Base-by-base conservation (phyloP, 2,329 filamentous ascomycete genomes). In the Colletotrichum spinosum region DNA sequence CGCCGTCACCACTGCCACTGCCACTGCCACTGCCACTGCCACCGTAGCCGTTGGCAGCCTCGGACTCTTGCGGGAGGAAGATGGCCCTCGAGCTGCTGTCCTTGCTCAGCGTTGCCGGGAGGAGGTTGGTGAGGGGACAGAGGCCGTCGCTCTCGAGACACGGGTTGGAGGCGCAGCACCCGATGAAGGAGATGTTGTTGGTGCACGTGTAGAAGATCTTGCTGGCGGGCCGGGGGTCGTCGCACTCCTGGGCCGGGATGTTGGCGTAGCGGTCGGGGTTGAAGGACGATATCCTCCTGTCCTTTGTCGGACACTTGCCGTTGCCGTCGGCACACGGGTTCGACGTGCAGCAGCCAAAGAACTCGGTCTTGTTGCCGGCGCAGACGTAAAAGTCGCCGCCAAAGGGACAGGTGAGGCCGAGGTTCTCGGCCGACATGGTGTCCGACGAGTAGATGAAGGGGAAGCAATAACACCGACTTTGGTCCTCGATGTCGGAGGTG, bases 261-360 rank as follows among this genome's bases (percentile, higher is more conserved):
- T 69, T 60, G 0, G 59, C 44, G 53, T 75, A 75, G 7, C 64
- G 67, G 7, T 66, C 55, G 1, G 57, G 33, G 25, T 73, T 66
- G 55, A 79, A 81, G 6, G 73, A 74, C 8, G 74, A 66, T 1
- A 71, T 45, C 10, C 53, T 59, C 17, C 79, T 55, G 46, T 74
- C 62, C 2, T 68, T 65, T 8, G 72, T 68, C 1, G 77, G 77
- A 57, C 80, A 81, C 41, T 62, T 45, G 41, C 78, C 78, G 17
- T 70, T 69, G 38, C 68, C 69, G 38, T 69, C 63, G 25, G 69
- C 63, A 69, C 75, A 79, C 2, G 79, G 78, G 55, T 81, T 69
- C 39, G 70, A 69, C 41, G 71, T 70, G 69, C 80, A 82, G 67
- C 80, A 82, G 11, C 80, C 80, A 45, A 82, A 59, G 68, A 81